A percentile compares a stretch with the other conserved stretches of the same genome.
These are phyloP conservation scores for Diophrys appendiculata DNA, from an alignment of 73 alveolate species.

Conservation along the genomic window DNA sequence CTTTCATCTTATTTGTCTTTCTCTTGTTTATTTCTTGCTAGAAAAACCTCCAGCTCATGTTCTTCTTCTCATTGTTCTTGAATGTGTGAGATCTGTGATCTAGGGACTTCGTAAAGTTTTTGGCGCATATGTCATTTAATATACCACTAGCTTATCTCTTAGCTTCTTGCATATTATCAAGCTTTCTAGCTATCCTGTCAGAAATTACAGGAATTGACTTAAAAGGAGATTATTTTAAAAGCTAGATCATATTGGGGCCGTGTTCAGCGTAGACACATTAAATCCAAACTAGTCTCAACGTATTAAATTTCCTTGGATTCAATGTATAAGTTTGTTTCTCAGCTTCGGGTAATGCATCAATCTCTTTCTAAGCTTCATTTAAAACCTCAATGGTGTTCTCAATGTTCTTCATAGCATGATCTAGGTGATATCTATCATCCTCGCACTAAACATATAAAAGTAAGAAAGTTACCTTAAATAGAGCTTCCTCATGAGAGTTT, in stretches of 20 bases:
- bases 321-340: neutral
- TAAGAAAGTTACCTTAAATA: slow-evolving; percentile 18
- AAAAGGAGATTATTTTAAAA: slow-evolving; percentile 14
- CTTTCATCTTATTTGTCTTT: neutral
- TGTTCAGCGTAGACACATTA: slow-evolving; percentile 29
- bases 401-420: slow-evolving; percentile 19
- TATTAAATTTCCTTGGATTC: slow-evolving; percentile 11
- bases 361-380: slow-evolving; percentile 15
- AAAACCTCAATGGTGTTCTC: slow-evolving; percentile 17
- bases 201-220: slow-evolving; percentile 42
- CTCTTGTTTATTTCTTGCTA: neutral
- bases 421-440: slow-evolving; percentile 47
- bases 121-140: slow-evolving; percentile 36
- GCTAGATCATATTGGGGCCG: slow-evolving; percentile 30
- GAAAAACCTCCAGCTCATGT: neutral
- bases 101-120: slow-evolving; percentile 35
- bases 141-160: slow-evolving; percentile 5
- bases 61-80: slow-evolving; percentile 40
- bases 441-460: slow-evolving; percentile 9
- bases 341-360: neutral
- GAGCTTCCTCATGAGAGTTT: slow-evolving; percentile 42
- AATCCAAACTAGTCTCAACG: slow-evolving; percentile 22
- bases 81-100: slow-evolving; percentile 52
- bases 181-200: slow-evolving; percentile 22
- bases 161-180: slow-evolving; percentile 5